Evolutionary conservation across 2,329 filamentous ascomycete genomes (phyloP).

Genomic region (Pestalotiopsis fici): DNA sequence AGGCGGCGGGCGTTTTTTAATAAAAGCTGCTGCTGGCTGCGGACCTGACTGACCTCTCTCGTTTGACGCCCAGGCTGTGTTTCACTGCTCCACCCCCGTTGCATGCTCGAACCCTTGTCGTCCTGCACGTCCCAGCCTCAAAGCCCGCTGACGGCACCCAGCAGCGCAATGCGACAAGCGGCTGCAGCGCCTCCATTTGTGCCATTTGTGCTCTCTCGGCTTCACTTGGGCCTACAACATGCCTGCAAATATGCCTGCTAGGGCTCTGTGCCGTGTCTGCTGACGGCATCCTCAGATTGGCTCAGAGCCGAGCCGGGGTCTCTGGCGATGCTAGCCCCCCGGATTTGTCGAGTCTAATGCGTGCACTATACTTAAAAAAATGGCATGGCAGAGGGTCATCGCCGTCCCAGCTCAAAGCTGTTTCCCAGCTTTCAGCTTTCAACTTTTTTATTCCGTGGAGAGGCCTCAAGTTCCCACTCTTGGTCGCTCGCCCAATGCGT

Average conservation of each 20-base stretch:
- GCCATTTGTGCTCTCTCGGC: too few species aligned
- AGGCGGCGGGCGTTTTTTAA: background rate
- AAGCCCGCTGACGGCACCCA: background rate
- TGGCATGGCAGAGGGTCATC: background rate
- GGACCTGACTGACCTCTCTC: background rate
- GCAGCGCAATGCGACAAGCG: background rate
- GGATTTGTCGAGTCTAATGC: background rate
- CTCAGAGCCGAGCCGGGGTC: background rate
- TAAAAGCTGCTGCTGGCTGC: background rate
- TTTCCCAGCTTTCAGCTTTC: background rate
- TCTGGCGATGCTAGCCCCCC: background rate
- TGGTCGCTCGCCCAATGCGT: background rate
- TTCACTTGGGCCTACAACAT: too few species aligned
- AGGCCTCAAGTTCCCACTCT: background rate
- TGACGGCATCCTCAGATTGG: background rate
- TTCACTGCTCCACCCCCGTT: background rate
- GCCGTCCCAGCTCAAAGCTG: background rate
- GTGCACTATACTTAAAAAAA: background rate
- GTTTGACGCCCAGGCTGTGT: background rate
- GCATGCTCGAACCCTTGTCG: background rate
- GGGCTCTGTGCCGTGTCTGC: background rate
- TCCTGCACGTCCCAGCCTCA: background rate
- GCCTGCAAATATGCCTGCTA: background rate
- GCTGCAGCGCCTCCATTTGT: background rate
- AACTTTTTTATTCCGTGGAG: background rate